Base-by-base conservation (phyloP, 1,284 basidiomycete genomes). In the Fomitopsis pinicola region DNA sequence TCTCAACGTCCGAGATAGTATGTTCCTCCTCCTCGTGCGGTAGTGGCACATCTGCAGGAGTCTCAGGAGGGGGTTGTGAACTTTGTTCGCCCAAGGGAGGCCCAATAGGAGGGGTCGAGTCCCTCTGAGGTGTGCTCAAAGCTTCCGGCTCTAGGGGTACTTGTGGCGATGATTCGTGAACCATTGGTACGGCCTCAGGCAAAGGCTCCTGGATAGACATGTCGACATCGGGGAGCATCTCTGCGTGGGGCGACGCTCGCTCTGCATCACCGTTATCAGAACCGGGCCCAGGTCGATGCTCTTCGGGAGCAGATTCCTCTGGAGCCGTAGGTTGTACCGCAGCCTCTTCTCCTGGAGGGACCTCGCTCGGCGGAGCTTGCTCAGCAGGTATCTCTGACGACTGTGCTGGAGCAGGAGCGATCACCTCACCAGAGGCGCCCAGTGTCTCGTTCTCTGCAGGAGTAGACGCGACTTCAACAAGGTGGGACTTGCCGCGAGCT, bases 381-480 rank as follows among this genome's bases (percentile, higher is more conserved):
- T 33, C 53, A 35, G 50, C 15, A 12, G 35, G 42, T 8, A 28
- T 15, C 35, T 14, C 40, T 10, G 38, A 48, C 12, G 48, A 22
- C 17, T 50, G 19, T 7, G 28, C 12, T 33, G 28, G 28, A 15
- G 26, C 28, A 17, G 48, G 15, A 26, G 28, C 35, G 36, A n/a
- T 30, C 10, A 10, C 36, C n/a, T 54, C 52, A 2, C 36, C 52
- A 5, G 44, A 22, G 10, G 35, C 36, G 12, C 46, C 52, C 38
- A 55, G 50, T 15, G 78, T 80, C 62, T 79, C 78, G 58, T 81
- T 82, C 26, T 87, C 85, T 0, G 80, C 79, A 19, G 76, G 74
- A 5, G 77, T 72, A 9, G 82, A 82, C 64, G 79, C 83, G 59
- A 79, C 73, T n/a, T 78, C 74, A 15, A 83, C 83, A 52, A 85